These are phyloP conservation scores for Xylaria acuta DNA, from an alignment of 495 filamentous ascomycete genomes.

Conservation along the genomic window DNA sequence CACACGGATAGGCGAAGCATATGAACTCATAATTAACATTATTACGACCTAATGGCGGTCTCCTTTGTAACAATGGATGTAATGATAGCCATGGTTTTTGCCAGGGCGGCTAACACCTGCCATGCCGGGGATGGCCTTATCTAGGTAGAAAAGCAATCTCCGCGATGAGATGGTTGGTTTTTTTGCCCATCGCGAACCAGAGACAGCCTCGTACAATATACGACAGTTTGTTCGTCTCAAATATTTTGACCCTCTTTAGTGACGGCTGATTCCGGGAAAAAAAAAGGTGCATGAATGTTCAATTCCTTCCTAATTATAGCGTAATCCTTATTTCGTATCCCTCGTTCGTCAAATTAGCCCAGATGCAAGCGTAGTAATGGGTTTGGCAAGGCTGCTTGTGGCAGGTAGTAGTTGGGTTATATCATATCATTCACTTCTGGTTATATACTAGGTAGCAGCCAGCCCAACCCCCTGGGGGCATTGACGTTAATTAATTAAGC, in stretches of 20 bases:
- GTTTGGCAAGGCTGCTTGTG: background rate
- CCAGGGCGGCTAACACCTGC: background rate
- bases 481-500: background rate
- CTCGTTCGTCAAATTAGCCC: background rate
- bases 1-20: background rate
- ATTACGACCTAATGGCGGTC: slow-evolving; percentile 15
- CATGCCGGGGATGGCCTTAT: background rate
- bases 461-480: background rate
- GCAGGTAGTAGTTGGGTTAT: background rate
- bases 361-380: background rate
- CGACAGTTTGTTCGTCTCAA: background rate
- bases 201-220: slow-evolving; percentile 15
- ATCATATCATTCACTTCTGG: background rate
- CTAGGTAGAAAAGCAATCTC: background rate
- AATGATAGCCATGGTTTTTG: background rate
- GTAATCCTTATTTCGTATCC: background rate
- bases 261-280: background rate
- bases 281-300: background rate
- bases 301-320: background rate
- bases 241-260: background rate
- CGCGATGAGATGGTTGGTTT: background rate
- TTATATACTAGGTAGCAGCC: no score
- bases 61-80: slow-evolving; percentile 10
- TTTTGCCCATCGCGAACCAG: background rate
- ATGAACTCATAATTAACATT: background rate